A percentile compares a stretch with the other conserved stretches of the same genome.
These are phyloP conservation scores for Arthrobotrys sphaeroides DNA, from an alignment of 2,329 filamentous ascomycete species.

Conservation along the genomic window DNA sequence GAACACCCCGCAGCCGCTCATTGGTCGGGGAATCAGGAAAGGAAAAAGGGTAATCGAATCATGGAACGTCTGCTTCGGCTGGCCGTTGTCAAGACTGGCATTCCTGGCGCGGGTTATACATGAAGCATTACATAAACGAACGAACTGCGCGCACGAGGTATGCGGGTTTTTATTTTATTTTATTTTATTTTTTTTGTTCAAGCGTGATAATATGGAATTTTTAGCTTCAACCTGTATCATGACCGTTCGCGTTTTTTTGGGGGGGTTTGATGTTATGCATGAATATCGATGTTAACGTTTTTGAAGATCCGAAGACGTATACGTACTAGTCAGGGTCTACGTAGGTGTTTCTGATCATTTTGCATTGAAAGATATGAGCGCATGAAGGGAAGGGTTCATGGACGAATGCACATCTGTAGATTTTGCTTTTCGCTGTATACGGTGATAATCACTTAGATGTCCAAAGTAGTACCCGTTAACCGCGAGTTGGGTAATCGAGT, in stretches of 20 bases:
- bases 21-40: constrained; percentile 39
- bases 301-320: neutral
- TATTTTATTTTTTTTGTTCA: neutral
- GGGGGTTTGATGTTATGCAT: neutral
- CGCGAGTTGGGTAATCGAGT: neutral
- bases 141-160: too few relatives aligned
- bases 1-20: neutral
- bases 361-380: too few relatives aligned
- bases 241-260: neutral
- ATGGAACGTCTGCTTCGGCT: neutral
- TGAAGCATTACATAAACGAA: too few relatives aligned
- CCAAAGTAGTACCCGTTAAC: neutral
- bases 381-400: neutral
- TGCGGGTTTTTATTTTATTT: too few relatives aligned
- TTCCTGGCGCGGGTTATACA: too few relatives aligned
- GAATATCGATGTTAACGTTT: constrained; percentile 10
- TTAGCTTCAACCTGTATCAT: too few relatives aligned
- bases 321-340: neutral
- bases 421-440: neutral
- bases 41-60: neutral
- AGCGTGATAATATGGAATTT: neutral
- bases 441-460: too few relatives aligned
- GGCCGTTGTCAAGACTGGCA: neutral
- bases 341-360: neutral
- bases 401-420: neutral